Evolutionary conservation across 306 rosid species (phyloP).

Genomic region (Vigna radiata): DNA sequence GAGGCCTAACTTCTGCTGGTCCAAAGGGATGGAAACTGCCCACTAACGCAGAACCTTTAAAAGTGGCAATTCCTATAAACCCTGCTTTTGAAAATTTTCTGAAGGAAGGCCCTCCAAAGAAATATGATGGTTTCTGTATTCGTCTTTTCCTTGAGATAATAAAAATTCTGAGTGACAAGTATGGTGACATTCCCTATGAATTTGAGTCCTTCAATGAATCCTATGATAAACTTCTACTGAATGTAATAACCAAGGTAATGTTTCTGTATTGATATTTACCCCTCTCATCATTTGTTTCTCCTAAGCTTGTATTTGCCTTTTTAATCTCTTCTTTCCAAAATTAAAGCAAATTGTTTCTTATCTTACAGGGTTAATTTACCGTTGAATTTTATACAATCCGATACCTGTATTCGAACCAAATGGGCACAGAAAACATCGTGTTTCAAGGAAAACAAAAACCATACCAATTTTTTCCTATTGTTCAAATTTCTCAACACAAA

Average conservation of each 20-base stretch:
- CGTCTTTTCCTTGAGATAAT: slow-evolving; percentile 38
- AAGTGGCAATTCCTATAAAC: slow-evolving; percentile 56
- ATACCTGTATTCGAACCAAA: not conserved
- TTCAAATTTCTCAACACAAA: not conserved
- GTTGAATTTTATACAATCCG: too few relatives aligned
- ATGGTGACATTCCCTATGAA: slow-evolving; percentile 48
- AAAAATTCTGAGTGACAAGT: slow-evolving; percentile 28
- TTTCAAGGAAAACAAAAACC: not conserved
- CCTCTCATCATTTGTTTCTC: slow-evolving; percentile 4
- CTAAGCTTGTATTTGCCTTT: not conserved
- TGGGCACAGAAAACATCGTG: not conserved
- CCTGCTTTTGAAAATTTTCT: slow-evolving; percentile 57
- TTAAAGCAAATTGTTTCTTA: too few relatives aligned
- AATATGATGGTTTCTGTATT: slow-evolving; percentile 59
- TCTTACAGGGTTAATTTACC: too few relatives aligned
- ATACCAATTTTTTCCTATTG: not conserved
- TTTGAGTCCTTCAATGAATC: slow-evolving; percentile 34
- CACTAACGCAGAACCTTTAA: slow-evolving; percentile 43
- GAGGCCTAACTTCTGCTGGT: slow-evolving; percentile 36
- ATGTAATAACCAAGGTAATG: slow-evolving; percentile 51
- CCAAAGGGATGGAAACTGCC: slow-evolving; percentile 65
- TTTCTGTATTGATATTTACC: not conserved
- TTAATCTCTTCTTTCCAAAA: not conserved
- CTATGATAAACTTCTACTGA: slow-evolving; percentile 42
- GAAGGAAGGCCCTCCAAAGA: slow-evolving; percentile 30